These are phyloP conservation scores for Colletotrichum spaethianum DNA, from an alignment of 2,329 filamentous ascomycete genomes.

Conservation along the genomic window DNA sequence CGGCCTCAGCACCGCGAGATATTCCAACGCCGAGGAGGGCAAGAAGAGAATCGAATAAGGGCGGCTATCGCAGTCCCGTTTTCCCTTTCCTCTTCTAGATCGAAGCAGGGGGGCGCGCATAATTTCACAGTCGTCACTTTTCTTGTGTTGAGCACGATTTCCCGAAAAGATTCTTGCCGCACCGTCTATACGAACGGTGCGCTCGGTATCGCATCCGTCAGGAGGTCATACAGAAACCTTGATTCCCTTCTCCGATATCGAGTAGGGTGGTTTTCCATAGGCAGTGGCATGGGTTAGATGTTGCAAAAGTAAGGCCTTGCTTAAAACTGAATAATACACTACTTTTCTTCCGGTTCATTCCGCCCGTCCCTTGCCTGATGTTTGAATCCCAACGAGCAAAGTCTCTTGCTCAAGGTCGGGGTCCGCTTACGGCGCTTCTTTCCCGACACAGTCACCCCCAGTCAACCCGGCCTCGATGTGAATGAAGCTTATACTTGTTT, in stretches of 20 bases:
- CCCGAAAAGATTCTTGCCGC: not conserved
- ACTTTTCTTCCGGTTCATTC: not conserved
- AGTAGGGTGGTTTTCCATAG: constrained; percentile 16
- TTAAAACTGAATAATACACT: constrained; percentile 29
- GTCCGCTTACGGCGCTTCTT: too few species aligned
- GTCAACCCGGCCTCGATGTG: too few species aligned
- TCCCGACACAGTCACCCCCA: too few species aligned
- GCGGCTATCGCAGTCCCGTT: not conserved
- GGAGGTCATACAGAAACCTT: not conserved
- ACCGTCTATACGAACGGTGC: not conserved
- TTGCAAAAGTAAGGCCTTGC: constrained; percentile 4
- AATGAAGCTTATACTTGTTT: too few species aligned
- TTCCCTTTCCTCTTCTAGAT: not conserved
- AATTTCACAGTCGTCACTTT: not conserved
- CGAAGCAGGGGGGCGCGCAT: not conserved
- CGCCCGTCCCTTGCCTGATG: not conserved
- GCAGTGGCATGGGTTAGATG: constrained; percentile 23
- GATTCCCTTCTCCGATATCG: not conserved
- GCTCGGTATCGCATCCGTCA: constrained; percentile 14
- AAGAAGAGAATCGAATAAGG: constrained; percentile 95
- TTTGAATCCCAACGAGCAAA: too few species aligned
- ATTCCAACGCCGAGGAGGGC: constrained; percentile 92
- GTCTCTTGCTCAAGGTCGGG: too few species aligned
- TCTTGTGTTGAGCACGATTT: constrained; percentile 6
- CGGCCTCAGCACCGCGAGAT: constrained; percentile 84